Conservation (phyloP, 257 asterid genomes). For the Solanum medicagineum region DNA sequence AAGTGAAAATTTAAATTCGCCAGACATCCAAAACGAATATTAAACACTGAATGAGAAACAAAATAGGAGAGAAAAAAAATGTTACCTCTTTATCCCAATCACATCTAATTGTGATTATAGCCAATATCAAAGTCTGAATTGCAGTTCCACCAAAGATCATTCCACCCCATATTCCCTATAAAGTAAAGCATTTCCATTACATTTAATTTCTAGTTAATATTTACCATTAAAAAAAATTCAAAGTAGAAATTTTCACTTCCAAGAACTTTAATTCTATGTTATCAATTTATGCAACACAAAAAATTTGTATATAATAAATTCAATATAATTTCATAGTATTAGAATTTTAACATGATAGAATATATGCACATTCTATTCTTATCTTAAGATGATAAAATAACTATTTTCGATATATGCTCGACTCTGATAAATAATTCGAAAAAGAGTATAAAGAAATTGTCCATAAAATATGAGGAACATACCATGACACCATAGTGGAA, state of each 20-base stretch:
- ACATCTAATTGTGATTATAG: conserved; percentile 13
- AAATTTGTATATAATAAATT: background rate
- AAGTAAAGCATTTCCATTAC: background rate
- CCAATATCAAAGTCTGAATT: conserved; percentile 23
- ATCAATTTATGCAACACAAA: background rate
- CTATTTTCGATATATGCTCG: background rate
- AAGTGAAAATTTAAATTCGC: background rate
- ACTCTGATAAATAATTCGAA: background rate
- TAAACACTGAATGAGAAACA: background rate
- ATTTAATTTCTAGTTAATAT: background rate
- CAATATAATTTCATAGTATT: accelerated
- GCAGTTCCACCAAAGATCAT: conserved; percentile 53
- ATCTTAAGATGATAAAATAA: background rate
- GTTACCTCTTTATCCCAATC: conserved; percentile 47
- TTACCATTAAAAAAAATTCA: background rate
- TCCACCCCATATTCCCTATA: conserved; percentile 42
- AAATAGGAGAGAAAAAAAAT: background rate
- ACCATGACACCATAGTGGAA: conserved; percentile 45
- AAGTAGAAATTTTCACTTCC: background rate
- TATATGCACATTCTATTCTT: background rate
- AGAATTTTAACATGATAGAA: accelerated
- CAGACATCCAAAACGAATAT: background rate
- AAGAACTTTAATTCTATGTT: background rate
- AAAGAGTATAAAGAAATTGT: background rate
- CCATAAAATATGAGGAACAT: background rate